These are phyloP conservation scores for Mycena leptocephala DNA, from an alignment of 768 basidiomycete species.

Conservation along the genomic window DNA sequence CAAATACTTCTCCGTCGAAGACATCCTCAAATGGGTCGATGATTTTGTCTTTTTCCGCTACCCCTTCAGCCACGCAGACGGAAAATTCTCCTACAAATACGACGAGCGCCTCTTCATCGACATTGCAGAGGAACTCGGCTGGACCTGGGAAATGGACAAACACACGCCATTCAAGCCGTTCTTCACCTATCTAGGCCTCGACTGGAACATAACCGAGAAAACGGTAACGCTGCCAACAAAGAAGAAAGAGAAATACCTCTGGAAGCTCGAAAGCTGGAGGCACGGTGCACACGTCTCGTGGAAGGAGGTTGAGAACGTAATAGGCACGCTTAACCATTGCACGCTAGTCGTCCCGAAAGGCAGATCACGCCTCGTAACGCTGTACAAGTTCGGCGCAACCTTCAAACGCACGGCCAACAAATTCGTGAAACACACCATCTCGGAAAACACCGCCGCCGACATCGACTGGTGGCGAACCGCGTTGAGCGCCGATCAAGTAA, in stretches of 20 bases:
- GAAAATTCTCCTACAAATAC: neutral
- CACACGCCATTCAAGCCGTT: neutral
- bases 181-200: neutral
- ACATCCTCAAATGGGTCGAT: neutral
- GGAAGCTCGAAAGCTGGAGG: neutral
- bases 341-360: neutral
- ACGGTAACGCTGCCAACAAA: neutral
- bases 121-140: neutral
- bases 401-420: neutral
- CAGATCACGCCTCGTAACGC: neutral
- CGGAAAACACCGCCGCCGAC: neutral
- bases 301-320: neutral
- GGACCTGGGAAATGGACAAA: neutral
- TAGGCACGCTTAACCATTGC: slow-evolving; percentile 7
- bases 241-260: neutral
- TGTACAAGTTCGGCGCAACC: neutral
- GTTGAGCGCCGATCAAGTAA: neutral
- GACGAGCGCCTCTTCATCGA: neutral
- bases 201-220: neutral
- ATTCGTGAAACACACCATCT: neutral
- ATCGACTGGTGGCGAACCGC: neutral
- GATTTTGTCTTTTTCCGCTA: neutral
- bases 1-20: neutral
- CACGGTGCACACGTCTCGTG: neutral
- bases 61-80: neutral